Conservation (phyloP, 805 yeast genomes). For the Hanseniaspora clermontiae region DNA sequence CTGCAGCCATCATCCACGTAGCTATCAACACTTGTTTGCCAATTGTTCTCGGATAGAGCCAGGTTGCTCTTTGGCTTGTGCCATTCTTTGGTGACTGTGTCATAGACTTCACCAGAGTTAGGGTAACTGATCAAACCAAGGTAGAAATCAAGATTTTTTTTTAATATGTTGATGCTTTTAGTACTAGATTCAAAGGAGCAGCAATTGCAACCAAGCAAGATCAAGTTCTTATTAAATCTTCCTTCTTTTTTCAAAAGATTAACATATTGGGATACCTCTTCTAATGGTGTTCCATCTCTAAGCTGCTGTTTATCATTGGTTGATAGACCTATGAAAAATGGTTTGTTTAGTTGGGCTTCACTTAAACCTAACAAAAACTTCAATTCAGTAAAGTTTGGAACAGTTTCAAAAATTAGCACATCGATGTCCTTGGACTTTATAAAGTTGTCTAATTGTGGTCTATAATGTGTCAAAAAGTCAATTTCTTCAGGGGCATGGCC, state of each 20-base stretch:
- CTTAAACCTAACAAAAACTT: conserved; percentile 34
- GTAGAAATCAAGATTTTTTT: background rate
- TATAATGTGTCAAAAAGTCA: conserved; percentile 26
- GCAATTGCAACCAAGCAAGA: conserved; percentile 52
- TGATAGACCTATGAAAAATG: conserved; percentile 36
- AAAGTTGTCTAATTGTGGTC: conserved; percentile 34
- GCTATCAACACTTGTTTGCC: conserved; percentile 28
- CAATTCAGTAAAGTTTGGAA: conserved; percentile 51
- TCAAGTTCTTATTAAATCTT: conserved; percentile 5
- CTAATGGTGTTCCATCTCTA: conserved; percentile 39
- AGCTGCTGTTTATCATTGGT: conserved; percentile 28
- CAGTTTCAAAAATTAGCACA: conserved; percentile 55
- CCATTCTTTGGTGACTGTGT: conserved; percentile 37
- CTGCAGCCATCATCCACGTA: conserved; percentile 28
- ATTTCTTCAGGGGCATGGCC: conserved; percentile 22
- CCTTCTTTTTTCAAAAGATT: background rate
- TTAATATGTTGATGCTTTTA: background rate
- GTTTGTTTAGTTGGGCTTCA: conserved; percentile 30
- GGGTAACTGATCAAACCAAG: conserved; percentile 37
- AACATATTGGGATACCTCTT: background rate
- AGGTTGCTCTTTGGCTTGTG: conserved; percentile 19
- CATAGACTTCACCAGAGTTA: conserved; percentile 60
- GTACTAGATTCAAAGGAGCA: conserved; percentile 27
- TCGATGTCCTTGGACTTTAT: conserved; percentile 41
- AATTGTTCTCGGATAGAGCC: conserved; percentile 13